Base-by-base conservation (phyloP, 352 stramenopile genomes). In the Phytophthora vignae region DNA sequence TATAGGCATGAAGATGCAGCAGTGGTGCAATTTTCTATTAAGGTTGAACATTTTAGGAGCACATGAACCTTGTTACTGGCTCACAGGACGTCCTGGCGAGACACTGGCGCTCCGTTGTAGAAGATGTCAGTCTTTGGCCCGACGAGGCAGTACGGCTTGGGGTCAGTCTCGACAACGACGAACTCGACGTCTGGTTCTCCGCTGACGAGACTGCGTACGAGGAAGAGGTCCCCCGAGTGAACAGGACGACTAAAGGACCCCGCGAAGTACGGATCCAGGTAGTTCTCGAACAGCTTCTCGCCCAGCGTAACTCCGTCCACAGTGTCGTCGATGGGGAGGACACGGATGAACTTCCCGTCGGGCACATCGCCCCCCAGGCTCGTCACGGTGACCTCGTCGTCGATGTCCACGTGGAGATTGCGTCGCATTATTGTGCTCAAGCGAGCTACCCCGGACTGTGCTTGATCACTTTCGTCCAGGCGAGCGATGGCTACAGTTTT, bases 361-460 rank as follows among this genome's bases (percentile, higher is more conserved):
- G 68, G 62, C 8, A 75, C 55, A 36, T 75, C 68, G 50, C 29
- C 64, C 10, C 62, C 68, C 3, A 75, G 50, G 4, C 49, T 46
- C 15, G 68, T 67, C 10, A 75, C 55, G 0, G 50, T 64, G 3
- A 75, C 50, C 2, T 71, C 55, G 40, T 71, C 62, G 42, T 46
- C 56, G 19, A 71, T 62, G 48, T 75, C 40, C 0, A 75, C 0
- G 50, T 57, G 62, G 4, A 75, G n/a, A 27, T 71, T 75, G 42
- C 62, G 56, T 7, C 62, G 68, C 68, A 75, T 75, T 2, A 71
- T 63, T n/a, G 68, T 75, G 27, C 62, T 75, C 14, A 75, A 38
- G 19, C 56, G 68, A 1, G 40, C 68, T 1, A 53, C 25, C 10
- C 40, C 63, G 10, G 68, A 42, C 15, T 60, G 61, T 4, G 61